Conservation (phyloP, 2,329 filamentous ascomycete species). For the Aspergillus arachidicola region DNA sequence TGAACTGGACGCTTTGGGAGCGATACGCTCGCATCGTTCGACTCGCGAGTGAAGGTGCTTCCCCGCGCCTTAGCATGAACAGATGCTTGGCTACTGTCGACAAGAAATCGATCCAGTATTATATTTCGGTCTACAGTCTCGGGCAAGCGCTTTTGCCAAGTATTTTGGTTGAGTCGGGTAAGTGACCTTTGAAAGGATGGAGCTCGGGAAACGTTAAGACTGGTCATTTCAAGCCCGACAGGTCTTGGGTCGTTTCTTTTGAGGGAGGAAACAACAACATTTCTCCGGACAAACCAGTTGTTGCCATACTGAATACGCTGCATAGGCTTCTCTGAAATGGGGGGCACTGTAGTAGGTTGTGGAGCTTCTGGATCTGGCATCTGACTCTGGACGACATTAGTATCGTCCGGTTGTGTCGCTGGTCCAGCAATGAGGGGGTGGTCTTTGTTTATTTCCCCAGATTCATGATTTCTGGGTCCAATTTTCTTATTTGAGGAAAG, state of each 20-base stretch:
- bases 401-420: conserved; percentile 4
- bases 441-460: conserved; percentile 5
- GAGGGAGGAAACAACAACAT: conserved; percentile 40
- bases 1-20: conserved; percentile 7
- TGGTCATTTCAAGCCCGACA: conserved; percentile 34
- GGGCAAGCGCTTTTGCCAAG: conserved; percentile 24
- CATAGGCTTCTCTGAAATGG: background rate
- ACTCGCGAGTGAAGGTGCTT: background rate
- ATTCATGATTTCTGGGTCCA: background rate
- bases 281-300: conserved; percentile 38
- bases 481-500: conserved; percentile 23
- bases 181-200: conserved; percentile 36
- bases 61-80: background rate
- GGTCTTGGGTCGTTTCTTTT: conserved; percentile 38
- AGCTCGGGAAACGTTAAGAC: conserved; percentile 18
- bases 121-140: conserved; percentile 26
- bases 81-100: conserved; percentile 19
- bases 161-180: conserved; percentile 34
- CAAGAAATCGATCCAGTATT: conserved; percentile 41
- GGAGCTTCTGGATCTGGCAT: background rate
- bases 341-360: conserved; percentile 2
- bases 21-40: conserved; percentile 13
- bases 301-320: conserved; percentile 26
- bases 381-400: background rate
- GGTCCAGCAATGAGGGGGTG: background rate